Evolutionary conservation across 2,329 filamentous ascomycete species (phyloP).

Genomic region (Xylaria digitata): DNA sequence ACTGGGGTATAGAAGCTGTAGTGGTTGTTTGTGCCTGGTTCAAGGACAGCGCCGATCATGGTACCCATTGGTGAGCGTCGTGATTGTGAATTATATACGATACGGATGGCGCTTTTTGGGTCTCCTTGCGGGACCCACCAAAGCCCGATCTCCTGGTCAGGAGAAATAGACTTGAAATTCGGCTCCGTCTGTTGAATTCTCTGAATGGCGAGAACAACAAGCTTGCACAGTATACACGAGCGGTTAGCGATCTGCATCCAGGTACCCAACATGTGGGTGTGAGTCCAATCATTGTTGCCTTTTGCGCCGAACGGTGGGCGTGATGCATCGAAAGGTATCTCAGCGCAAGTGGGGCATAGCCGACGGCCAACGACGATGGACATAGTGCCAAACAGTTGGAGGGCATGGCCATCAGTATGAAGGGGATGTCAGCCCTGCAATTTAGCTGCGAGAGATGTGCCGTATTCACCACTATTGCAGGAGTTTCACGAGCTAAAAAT

Average conservation of each 20-base stretch:
- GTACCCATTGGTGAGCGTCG: neutral
- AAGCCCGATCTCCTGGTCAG: neutral
- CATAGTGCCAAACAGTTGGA: neutral
- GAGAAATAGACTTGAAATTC: neutral
- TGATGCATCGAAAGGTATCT: neutral
- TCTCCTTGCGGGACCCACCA: neutral
- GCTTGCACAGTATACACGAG: neutral
- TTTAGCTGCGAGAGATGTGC: no score
- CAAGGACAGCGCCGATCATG: neutral
- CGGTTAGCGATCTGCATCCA: neutral
- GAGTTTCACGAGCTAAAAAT: no score
- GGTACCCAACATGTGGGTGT: neutral
- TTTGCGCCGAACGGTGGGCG: neutral
- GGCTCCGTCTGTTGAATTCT: slow-evolving; percentile 5
- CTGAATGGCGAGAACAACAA: neutral
- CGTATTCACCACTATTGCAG: no score
- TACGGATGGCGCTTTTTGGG: neutral
- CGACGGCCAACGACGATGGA: neutral
- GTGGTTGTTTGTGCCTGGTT: neutral
- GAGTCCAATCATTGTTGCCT: neutral
- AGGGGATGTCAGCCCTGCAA: no score
- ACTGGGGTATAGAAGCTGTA: neutral
- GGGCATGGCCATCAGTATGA: no score
- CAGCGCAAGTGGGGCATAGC: neutral
- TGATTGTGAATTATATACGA: neutral